These are phyloP conservation scores for Colletotrichum sp. DNA, from an alignment of 2,329 filamentous ascomycete species.

Conservation along the genomic window DNA sequence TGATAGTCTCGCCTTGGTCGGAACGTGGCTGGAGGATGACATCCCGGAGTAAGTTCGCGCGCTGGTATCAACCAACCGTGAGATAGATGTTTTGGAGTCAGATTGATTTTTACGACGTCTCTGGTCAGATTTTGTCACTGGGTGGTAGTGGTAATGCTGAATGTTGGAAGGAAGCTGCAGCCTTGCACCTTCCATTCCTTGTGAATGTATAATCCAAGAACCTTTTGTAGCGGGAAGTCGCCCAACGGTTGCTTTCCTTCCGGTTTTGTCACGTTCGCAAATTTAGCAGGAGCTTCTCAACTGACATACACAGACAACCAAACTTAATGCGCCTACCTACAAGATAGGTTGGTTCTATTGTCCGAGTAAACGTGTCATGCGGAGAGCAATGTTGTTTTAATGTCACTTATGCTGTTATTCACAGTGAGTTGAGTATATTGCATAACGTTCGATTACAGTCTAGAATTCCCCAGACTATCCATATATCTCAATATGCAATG, in stretches of 20 bases:
- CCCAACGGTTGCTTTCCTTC: not conserved
- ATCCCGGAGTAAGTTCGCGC: not conserved
- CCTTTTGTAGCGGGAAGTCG: not conserved
- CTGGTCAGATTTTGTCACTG: not conserved
- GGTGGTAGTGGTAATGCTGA: fast-evolving
- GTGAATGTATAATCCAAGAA: fast-evolving
- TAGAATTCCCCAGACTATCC: too few species aligned
- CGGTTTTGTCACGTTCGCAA: not conserved
- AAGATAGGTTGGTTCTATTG: too few species aligned
- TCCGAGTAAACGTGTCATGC: not conserved
- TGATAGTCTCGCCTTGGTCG: not conserved
- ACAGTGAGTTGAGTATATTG: too few species aligned
- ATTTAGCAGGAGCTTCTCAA: fast-evolving
- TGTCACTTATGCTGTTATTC: not conserved
- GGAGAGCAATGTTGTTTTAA: fast-evolving
- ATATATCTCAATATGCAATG: fast-evolving
- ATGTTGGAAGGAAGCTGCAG: not conserved
- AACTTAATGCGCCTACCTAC: too few species aligned
- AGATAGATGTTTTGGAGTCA: not conserved
- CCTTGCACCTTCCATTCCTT: not conserved
- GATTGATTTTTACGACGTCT: not conserved
- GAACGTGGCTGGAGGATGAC: not conserved
- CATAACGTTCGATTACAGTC: too few species aligned
- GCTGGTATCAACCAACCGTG: not conserved
- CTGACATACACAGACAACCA: not conserved